Evolutionary conservation across 164 flowering plant genomes (phyloP).

Genomic region (Hamamelis virginiana): DNA sequence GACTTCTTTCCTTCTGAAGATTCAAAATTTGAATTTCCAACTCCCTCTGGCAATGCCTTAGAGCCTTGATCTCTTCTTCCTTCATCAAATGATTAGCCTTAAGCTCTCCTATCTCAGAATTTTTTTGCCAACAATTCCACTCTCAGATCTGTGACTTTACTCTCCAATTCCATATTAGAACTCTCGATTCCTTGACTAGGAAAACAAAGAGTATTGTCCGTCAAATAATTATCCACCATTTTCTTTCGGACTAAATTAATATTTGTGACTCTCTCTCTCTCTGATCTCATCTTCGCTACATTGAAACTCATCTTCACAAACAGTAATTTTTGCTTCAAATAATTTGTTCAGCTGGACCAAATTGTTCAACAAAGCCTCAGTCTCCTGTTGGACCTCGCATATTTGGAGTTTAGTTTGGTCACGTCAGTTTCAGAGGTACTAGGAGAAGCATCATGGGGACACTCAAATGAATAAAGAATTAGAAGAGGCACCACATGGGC

Average conservation of each 20-base stretch:
- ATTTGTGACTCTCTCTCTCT: constrained; percentile 5
- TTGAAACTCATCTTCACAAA: constrained; percentile 21
- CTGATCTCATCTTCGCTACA: constrained; percentile 18
- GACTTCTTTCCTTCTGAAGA: constrained; percentile 40
- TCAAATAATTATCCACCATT: constrained; percentile 14
- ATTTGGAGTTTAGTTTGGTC: too few relatives aligned
- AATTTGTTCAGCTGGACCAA: constrained; percentile 33
- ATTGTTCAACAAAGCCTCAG: constrained; percentile 27
- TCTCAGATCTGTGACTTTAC: constrained; percentile 16
- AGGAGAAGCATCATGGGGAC: too few relatives aligned
- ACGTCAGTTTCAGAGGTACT: too few relatives aligned
- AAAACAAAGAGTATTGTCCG: constrained; percentile 10
- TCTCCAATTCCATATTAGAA: constrained; percentile 17
- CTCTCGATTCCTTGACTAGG: constrained; percentile 21
- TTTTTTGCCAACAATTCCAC: constrained; percentile 23
- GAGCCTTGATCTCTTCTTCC: constrained; percentile 36
- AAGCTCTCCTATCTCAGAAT: constrained; percentile 28
- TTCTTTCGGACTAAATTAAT: constrained; percentile 19
- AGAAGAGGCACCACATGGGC: constrained; percentile 12
- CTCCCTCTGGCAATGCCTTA: constrained; percentile 24
- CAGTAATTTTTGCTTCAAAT: constrained; percentile 29
- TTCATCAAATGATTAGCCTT: constrained; percentile 26
- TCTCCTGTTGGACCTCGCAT: constrained; percentile 39
- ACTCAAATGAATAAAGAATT: constrained; percentile 22
- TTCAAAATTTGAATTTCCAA: constrained; percentile 30